Evolutionary conservation across 2,329 filamentous ascomycete genomes (phyloP), one percentile per base, ranked within the genome.

Genomic region (Leptographium radiaticola): DNA sequence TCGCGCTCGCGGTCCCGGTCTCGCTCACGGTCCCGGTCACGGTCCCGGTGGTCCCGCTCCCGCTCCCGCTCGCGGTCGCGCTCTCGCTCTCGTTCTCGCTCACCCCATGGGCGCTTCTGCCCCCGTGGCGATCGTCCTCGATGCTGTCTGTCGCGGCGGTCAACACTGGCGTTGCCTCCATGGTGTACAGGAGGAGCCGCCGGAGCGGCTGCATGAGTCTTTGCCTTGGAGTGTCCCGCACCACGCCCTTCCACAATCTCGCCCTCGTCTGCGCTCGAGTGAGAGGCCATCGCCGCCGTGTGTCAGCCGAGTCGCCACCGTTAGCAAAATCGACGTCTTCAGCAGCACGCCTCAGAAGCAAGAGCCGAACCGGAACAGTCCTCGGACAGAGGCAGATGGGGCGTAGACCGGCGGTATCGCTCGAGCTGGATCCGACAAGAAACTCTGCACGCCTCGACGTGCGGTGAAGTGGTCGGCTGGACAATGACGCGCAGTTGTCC

Each of bases 111-210:
- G 60, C 86, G 79, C 69, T 90, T 90, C 62, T 77, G 78, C 56
- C 80, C 83, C 61, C 69, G 71, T 61, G 79, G 77, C 62, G 71
- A 66, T 75, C 75, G 79, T 68, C 71, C 75, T 71, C 77, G 81
- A 38, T 31, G 33, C 72, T 71, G 77, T 90, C 89, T 95, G 86
- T 86, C 80, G 78, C 77, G 82, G 81, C 85, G 86, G 88, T 95
- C 87, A 95, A 95, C 84, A 80, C 79, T 83, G 80, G 75, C 83
- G 79, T 83, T 81, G 77, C 79, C 72, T 70, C 77, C 78, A 77
- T 78, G 45, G 53, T 34, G 40, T 49, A 45, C 48, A 47, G 55
- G 44, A 43, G 56, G 30, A 48, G 54, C 44, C 44, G 51, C 48
- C 43, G 53, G 30, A 44, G 53, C 42, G 56, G 52, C 46, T 52